These are phyloP conservation scores for Ogataea wickerhamii DNA, from an alignment of 805 yeast species.

Conservation along the genomic window DNA sequence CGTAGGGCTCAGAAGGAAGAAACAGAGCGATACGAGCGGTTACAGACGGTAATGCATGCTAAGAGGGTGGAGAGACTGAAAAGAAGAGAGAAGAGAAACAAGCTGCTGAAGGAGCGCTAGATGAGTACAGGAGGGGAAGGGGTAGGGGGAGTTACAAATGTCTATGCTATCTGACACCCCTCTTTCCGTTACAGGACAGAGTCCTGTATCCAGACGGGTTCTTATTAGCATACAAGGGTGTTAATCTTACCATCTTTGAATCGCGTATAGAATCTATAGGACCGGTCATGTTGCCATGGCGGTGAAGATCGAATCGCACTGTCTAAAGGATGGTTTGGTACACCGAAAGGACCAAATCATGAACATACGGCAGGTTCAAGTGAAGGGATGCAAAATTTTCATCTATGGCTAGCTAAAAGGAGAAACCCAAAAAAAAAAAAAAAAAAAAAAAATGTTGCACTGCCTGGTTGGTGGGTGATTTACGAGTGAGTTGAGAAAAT, in stretches of 20 bases:
- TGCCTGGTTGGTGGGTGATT: no score
- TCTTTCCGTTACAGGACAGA: constrained; percentile 26
- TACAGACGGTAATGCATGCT: constrained; percentile 86
- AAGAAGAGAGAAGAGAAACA: constrained; percentile 92
- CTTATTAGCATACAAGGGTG: constrained; percentile 28
- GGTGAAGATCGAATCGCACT: constrained; percentile 28
- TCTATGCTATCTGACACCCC: constrained; percentile 37
- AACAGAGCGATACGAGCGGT: constrained; percentile 76
- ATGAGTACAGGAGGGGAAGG: no score
- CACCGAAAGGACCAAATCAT: constrained; percentile 19
- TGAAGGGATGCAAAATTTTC: no score
- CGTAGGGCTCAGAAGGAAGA: constrained; percentile 81
- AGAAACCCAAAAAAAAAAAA: no score
- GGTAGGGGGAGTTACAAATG: no score
- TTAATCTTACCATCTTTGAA: constrained; percentile 32
- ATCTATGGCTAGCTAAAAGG: no score
- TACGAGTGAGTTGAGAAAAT: no score
- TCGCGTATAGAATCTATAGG: constrained; percentile 31
- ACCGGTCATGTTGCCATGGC: constrained; percentile 18
- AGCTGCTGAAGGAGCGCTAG: constrained; percentile 80
- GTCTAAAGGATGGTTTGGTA: constrained; percentile 36
- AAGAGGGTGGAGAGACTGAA: constrained; percentile 88
- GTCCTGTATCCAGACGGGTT: constrained; percentile 34
- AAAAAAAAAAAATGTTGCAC: no score
- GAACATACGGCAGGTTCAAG: no score